These are phyloP conservation scores for Excoecaria agallocha DNA, from an alignment of 345 rosid genomes.

Conservation along the genomic window DNA sequence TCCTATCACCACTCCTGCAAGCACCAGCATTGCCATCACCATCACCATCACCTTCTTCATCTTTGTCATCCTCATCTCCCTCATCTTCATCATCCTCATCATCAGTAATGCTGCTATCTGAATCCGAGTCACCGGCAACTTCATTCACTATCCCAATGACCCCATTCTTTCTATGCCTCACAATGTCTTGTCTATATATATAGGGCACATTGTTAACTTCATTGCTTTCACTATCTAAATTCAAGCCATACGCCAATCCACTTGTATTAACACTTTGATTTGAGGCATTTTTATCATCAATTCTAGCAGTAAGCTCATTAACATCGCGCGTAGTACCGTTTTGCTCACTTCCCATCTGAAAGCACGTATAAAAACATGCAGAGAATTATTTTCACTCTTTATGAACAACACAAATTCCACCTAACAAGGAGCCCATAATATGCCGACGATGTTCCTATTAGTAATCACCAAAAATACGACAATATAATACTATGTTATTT, in stretches of 20 bases:
- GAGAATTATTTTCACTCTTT: background rate
- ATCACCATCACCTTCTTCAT: constrained; percentile 33
- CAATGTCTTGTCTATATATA: constrained; percentile 80
- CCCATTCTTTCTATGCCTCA: constrained; percentile 51
- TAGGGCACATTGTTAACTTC: constrained; percentile 36
- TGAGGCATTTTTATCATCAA: constrained; percentile 17
- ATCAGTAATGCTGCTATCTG: constrained; percentile 66
- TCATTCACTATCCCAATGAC: constrained; percentile 82
- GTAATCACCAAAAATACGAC: background rate
- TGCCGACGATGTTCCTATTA: background rate
- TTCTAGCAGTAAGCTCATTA: constrained; percentile 25
- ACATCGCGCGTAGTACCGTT: constrained; percentile 32
- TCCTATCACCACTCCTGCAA: constrained; percentile 23
- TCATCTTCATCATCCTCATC: constrained; percentile 40
- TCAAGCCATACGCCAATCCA: constrained; percentile 30
- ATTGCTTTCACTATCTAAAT: constrained; percentile 23
- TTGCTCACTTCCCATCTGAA: constrained; percentile 59
- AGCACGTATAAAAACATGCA: constrained; percentile 12
- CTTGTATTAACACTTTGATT: constrained; percentile 25
- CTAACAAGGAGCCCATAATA: background rate
- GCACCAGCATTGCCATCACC: constrained; percentile 33
- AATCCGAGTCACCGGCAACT: constrained; percentile 87
- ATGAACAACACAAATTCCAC: background rate
- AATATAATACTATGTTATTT: background rate
- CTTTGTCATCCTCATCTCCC: constrained; percentile 30